Conservation (phyloP, 2,329 filamentous ascomycete species). For the Penicillium occitanis region DNA sequence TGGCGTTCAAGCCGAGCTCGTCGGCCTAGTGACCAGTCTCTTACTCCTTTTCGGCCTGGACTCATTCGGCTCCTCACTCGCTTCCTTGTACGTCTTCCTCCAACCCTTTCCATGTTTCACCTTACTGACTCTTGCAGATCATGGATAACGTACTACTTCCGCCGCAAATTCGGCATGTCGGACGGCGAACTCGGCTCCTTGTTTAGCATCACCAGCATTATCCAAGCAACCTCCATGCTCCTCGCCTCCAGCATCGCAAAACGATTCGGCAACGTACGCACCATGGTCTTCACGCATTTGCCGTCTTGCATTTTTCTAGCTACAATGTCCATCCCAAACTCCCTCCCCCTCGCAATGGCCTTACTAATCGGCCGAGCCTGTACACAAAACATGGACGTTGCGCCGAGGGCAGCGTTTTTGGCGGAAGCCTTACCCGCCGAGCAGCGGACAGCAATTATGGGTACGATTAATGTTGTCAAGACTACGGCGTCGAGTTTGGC, state of each 20-base stretch:
- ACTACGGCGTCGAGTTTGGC: conserved; percentile 63
- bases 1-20: conserved; percentile 54
- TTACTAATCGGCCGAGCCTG: conserved; percentile 64
- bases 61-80: conserved; percentile 69
- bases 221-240: conserved; percentile 46
- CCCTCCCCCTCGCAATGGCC: conserved; percentile 55
- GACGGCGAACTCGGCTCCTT: conserved; percentile 56
- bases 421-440: conserved; percentile 62
- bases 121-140: conserved; percentile 29
- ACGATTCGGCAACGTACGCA: conserved; percentile 59
- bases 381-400: conserved; percentile 68
- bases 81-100: conserved; percentile 53
- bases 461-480: conserved; percentile 67
- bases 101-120: neutral
- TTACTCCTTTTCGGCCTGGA: conserved; percentile 69
- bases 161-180: conserved; percentile 54
- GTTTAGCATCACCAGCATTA: conserved; percentile 51
- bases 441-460: conserved; percentile 72
- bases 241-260: conserved; percentile 64
- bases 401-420: conserved; percentile 68
- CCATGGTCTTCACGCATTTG: conserved; percentile 74
- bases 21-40: conserved; percentile 48
- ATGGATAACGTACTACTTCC: conserved; percentile 59
- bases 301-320: conserved; percentile 66
- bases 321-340: conserved; percentile 59